Evolutionary conservation across 2,329 filamentous ascomycete species (phyloP).

Genomic region (Fusarium napiforme): DNA sequence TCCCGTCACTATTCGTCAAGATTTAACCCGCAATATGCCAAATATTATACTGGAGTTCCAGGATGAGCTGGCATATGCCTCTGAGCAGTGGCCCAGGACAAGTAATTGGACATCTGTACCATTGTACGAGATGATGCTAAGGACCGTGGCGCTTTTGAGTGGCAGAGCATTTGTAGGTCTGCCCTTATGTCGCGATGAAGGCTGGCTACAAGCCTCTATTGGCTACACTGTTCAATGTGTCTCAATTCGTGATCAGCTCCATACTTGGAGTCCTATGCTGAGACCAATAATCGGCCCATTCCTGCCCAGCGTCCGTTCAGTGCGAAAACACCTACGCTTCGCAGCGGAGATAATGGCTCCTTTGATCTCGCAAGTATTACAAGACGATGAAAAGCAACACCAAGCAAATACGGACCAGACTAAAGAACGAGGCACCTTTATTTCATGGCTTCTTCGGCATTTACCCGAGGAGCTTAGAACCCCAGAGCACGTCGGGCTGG

Average conservation of each 20-base stretch:
- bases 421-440: accelerated
- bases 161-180: not conserved
- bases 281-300: not conserved
- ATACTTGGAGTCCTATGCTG: not conserved
- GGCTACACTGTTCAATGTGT: not conserved
- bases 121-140: not conserved
- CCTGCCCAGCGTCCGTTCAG: not conserved
- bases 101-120: accelerated
- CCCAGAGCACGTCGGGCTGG: not conserved
- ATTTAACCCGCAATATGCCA: not conserved
- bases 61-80: not conserved
- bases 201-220: not conserved
- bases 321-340: not conserved
- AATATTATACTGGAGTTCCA: not conserved
- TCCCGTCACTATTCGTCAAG: not conserved
- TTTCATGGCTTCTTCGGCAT: not conserved
- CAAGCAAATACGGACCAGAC: accelerated
- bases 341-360: not conserved
- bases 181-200: not conserved
- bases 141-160: not conserved
- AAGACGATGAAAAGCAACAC: accelerated
- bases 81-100: accelerated
- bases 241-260: not conserved
- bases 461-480: not conserved
- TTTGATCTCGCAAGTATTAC: not conserved